Evolutionary conservation across 140 eudicot genomes (phyloP), one percentile per base, ranked within the genome.

Genomic region (Anethum foeniculum): DNA sequence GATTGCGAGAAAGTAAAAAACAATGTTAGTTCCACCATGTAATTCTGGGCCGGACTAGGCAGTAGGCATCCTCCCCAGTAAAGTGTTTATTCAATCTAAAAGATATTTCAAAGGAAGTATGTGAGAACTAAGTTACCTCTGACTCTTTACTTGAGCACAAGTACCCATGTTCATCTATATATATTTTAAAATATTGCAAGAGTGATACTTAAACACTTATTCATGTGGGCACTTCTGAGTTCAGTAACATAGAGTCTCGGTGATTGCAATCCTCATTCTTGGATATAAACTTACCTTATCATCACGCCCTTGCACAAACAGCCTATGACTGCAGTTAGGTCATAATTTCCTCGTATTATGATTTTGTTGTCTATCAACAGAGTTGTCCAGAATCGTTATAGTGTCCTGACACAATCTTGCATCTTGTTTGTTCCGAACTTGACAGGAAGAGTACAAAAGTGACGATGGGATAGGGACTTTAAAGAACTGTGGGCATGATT

Each of bases 401-500:
- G 38, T 2, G 36, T n/a, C 15, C 52, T 69, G 18, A 77, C 80
- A 54, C 30, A 28, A 71, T 47, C 41, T 6, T 60, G 80, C 69
- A 60, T 43, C 12, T 80, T 74, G 77, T 52, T 86, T 78, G 75
- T 44, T 30, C 12, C 77, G 23, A 39, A 18, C 36, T 80, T n/a
- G 77, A 77, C 90, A 89, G 93, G 93, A 89, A 75, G 91, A 89
- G 84, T 89, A 89, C 82, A 75, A 82, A 49, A 44, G 78, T 64
- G 91, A 78, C 16, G 90, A 85, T 72, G 65, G 51, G 54, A 74
- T 87, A 23, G 93, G 91, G 77, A 84, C 13, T 60, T 49, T 87
- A 86, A 85, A 76, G 75, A 85, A 43, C 67, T 89, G 93, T 54
- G 88, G 89, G 43, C 93, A 89, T 85, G 90, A 78, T 36, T 89